Evolutionary conservation across 176 grass and related monocot species (phyloP), one percentile per base, ranked within the genome.

Genomic region (Raddia guianensis): DNA sequence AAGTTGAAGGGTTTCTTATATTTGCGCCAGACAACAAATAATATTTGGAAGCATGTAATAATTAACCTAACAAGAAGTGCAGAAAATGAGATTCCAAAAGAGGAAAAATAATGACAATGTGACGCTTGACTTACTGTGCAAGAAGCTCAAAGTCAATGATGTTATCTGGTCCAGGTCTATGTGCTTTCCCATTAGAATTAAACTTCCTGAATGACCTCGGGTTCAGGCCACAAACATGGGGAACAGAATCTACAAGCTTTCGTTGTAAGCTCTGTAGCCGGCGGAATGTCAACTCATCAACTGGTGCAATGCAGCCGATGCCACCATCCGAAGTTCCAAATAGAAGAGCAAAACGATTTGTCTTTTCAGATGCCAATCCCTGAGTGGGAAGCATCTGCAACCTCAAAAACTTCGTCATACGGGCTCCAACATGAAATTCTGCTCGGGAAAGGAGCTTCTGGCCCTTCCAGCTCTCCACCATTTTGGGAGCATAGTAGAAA

Each of bases 401-500:
- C 55, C 95, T 89, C 80, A 98, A 69, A 85, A 98, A 94, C 72
- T 98, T 98, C 0, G 87, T 86, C 45, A 98, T 74, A 72, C 91
- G 88, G 53, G 88, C 77, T 18, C 95, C 95, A 64, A 87, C 88
- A 90, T 94, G 95, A 87, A 98, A 89, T 60, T 98, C 95, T 61
- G 90, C 90, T 56, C 92, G 84, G 8, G 90, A 81, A 65, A 98
- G 83, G 37, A 98, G 92, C 66, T 98, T 98, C 80, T 98, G 95
- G 12, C 95, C 95, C 79, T 98, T 98, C 95, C 92, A 98, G 50
- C 95, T 94, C 86, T 98, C 95, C 66, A 98, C 83, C 57, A 83
- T 90, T 91, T 90, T 98, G 62, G 95, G 90, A 63, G 95, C 95
- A 89, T 98, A 94, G 79, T 94, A 98, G 37, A 98, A 94, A 53